A percentile compares a stretch with the other conserved stretches of the same genome.
phyloP scores from a whole-genome alignment of 257 asterid species.

The Solanum acaule region DNA sequence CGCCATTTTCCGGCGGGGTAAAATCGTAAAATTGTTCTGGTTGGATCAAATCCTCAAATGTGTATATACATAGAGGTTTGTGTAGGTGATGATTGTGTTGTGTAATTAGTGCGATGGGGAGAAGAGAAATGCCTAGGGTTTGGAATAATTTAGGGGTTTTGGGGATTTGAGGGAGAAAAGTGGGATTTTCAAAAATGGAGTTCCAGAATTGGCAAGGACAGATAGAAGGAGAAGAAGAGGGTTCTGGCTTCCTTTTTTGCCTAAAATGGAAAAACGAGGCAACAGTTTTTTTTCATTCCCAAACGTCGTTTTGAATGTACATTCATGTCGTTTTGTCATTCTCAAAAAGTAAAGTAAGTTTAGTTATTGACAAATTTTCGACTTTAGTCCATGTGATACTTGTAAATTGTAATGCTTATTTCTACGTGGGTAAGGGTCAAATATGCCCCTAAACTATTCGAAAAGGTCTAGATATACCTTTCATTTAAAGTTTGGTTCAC shows the following conservation, averaged over 20 bases:
- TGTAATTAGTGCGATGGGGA: neutral
- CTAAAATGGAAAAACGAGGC: neutral
- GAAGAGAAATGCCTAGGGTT: constrained; percentile 4
- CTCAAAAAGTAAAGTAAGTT: neutral
- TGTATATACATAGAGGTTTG: neutral
- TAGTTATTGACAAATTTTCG: too few species aligned
- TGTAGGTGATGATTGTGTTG: constrained; percentile 1
- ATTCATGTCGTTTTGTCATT: neutral
- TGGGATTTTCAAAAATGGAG: neutral
- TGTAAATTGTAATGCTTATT: too few species aligned
- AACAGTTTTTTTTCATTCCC: neutral
- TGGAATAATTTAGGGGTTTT: neutral
- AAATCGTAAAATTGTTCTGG: neutral
- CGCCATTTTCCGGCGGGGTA: constrained; percentile 12
- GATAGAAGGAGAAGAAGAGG: neutral
- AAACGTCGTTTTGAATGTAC: neutral
- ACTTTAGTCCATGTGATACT: too few species aligned
- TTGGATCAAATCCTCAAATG: neutral
- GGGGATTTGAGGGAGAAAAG: neutral
- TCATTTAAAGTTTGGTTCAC: too few species aligned
- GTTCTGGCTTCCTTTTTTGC: neutral
- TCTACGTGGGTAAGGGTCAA: too few species aligned
- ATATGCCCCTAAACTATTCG: too few species aligned
- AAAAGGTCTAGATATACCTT: too few species aligned
- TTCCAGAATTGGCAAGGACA: neutral